phyloP scores from a whole-genome alignment of 2,329 filamentous ascomycete species.

The Phialophora tarda region DNA sequence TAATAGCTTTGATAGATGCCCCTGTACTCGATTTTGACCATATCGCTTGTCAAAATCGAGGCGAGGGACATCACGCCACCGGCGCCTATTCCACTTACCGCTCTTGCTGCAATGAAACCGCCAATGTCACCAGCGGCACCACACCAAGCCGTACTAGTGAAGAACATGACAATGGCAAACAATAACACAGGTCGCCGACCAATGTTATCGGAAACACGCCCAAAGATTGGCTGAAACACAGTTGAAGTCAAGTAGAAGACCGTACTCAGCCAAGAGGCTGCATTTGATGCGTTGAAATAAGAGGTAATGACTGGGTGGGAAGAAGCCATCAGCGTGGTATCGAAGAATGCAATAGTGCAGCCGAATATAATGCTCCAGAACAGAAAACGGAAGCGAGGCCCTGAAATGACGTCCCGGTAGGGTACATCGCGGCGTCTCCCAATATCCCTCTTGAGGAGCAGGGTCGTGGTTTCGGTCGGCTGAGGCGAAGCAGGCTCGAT shows the following conservation, averaged over 20 bases:
- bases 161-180: conserved; percentile 66
- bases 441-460: conserved; percentile 17
- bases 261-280: conserved; percentile 81
- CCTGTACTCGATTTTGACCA: conserved; percentile 75
- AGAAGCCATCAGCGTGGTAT: conserved; percentile 80
- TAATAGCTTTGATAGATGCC: conserved; percentile 75
- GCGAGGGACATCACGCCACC: conserved; percentile 73
- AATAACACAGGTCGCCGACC: conserved; percentile 67
- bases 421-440: conserved; percentile 20
- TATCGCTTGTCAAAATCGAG: conserved; percentile 72
- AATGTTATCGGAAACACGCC: conserved; percentile 74
- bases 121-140: conserved; percentile 69
- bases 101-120: conserved; percentile 73
- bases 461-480: conserved; percentile 25
- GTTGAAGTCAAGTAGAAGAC: conserved; percentile 78
- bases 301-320: conserved; percentile 81
- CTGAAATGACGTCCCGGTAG: conserved; percentile 29
- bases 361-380: conserved; percentile 65
- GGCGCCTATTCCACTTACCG: conserved; percentile 73
- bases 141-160: conserved; percentile 71
- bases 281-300: conserved; percentile 77
- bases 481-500: conserved; percentile 7
- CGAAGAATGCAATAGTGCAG: conserved; percentile 68
- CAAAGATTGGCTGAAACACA: conserved; percentile 75
- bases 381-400: conserved; percentile 64